These are phyloP conservation scores for Apiospora phragmitis DNA, from an alignment of 2,329 filamentous ascomycete genomes.

Conservation along the genomic window DNA sequence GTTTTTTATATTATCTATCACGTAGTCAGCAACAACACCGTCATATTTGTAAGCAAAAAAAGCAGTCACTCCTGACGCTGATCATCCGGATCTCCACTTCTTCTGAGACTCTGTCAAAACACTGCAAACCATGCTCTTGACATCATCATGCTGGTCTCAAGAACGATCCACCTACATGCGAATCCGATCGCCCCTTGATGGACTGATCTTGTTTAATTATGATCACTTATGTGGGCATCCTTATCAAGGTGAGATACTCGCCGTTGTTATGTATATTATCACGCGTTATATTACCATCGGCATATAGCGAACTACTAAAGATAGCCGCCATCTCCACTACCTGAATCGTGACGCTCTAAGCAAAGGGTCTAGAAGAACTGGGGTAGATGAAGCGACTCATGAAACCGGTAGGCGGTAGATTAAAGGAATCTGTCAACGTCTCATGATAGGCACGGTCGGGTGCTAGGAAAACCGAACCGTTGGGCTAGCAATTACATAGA, in stretches of 20 bases:
- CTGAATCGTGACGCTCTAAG: not conserved
- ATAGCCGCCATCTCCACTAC: not conserved
- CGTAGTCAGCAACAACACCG: not conserved
- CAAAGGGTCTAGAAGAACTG: not conserved
- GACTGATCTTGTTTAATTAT: too few species aligned
- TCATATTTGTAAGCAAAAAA: not conserved
- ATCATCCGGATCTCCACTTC: not conserved
- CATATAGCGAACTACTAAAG: not conserved
- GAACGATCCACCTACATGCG: not conserved
- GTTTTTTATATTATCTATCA: not conserved
- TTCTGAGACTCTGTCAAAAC: not conserved
- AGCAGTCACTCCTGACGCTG: not conserved
- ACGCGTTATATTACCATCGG: not conserved
- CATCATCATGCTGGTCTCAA: not conserved
- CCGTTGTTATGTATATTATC: not conserved
- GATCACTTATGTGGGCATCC: not conserved
- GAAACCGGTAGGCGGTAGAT: not conserved
- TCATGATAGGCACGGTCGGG: not conserved
- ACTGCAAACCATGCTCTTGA: not conserved
- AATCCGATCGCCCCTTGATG: not conserved
- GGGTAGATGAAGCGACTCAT: not conserved
- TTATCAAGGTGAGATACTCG: not conserved
- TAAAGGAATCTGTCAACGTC: constrained; percentile 1
- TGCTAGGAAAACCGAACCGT: not conserved
- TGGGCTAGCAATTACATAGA: not conserved